Base-by-base conservation (phyloP, 1,284 basidiomycete genomes). In the Ceratobasidium theobromae region DNA sequence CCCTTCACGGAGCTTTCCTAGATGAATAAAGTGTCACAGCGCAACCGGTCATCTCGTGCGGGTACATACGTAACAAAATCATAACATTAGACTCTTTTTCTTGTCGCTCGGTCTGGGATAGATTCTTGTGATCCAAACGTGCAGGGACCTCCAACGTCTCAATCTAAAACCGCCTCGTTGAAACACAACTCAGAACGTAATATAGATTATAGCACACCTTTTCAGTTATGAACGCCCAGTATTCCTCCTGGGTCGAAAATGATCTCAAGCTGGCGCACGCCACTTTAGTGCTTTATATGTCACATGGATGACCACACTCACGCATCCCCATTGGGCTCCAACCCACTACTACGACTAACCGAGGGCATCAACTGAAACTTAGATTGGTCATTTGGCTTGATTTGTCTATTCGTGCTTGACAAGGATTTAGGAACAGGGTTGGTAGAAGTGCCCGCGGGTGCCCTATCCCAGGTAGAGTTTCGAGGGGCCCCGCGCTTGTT, bases 311-410 rank as follows among this genome's bases (percentile, higher is more conserved):
- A 21, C 1, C 11, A 9, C 6, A 58, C 55, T 58, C 28, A 58
- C 55, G 55, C 55, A 58, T 58, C 55, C 4, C 55, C 55, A 58
- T 58, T 46, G 2, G 55, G 55, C 28, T 58, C 55, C 16, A 58
- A n/a, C 32, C 55, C 55, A 35, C 55, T 58, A 28, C 55, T 58
- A 27, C 55, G 40, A 30, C 55, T 58, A n/a, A 58, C 55, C 28
- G 55, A 45, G 3, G 55, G 55, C 9, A 58, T n/a, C 55, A 40
- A 58, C 48, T 48, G 41, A 2, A 58, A 25, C 2, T 28, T 43
- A 14, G 43, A 43, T n/a, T 27, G 55, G 4, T 58, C 55, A 12
- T 48, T 35, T 2, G 5, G 11, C 30, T 58, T 58, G 18, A 16
- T 18, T 18, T 32, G 18, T n/a, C 30, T 32, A 25, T 45, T 58